Conservation (phyloP, 176 grass and related monocot genomes). For the Aegilops tauschii region DNA sequence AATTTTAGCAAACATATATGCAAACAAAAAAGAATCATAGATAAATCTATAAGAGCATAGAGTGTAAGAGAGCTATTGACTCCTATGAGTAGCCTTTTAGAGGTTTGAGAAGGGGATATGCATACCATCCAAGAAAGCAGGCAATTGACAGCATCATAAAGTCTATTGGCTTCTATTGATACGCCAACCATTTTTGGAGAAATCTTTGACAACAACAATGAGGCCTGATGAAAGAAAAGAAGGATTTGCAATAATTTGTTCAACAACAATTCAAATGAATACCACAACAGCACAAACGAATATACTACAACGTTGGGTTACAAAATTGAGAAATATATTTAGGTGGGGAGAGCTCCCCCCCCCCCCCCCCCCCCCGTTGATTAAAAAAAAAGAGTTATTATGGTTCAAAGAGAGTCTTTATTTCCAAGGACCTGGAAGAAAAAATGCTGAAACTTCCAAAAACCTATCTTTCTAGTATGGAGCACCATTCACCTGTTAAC, state of each 20-base stretch:
- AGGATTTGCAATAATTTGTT: neutral
- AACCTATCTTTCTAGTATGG: no score
- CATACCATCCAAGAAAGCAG: slow-evolving; percentile 86
- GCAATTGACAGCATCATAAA: slow-evolving; percentile 86
- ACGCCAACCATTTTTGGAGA: slow-evolving; percentile 66
- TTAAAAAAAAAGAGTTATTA: no score
- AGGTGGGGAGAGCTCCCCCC: no score
- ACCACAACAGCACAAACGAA: neutral
- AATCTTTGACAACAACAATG: slow-evolving; percentile 77
- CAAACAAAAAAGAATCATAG: neutral
- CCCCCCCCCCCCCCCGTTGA: no score
- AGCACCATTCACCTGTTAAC: neutral
- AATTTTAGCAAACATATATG: neutral
- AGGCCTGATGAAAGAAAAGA: slow-evolving; percentile 34
- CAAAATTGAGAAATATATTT: no score
- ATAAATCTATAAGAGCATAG: neutral
- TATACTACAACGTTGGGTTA: neutral
- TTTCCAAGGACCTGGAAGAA: no score
- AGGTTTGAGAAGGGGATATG: neutral
- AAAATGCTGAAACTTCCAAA: no score
- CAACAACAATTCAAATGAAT: neutral
- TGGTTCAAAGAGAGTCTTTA: neutral
- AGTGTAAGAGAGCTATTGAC: neutral
- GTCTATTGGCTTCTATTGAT: slow-evolving; percentile 40
- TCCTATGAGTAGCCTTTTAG: neutral